These are phyloP conservation scores for Zygotorulaspora mrakii DNA, from an alignment of 1,139 yeast genomes.

Conservation along the genomic window DNA sequence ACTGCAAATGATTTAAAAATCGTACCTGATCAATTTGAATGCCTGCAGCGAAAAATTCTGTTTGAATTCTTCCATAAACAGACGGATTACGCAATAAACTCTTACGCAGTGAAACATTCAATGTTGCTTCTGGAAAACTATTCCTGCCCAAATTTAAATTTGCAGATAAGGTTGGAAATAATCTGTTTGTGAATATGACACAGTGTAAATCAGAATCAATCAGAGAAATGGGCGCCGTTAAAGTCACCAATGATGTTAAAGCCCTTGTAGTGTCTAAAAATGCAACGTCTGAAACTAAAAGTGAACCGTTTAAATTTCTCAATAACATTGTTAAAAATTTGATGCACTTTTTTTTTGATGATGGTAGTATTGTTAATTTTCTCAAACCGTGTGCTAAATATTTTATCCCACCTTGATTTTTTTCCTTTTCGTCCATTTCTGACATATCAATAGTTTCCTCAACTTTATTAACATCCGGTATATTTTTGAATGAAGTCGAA, in stretches of 20 bases:
- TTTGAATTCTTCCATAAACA: constrained; percentile 25
- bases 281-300: constrained; percentile 29
- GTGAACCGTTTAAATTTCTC: constrained; percentile 29
- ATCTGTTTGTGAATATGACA: constrained; percentile 29
- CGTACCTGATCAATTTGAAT: constrained; percentile 25
- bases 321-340: constrained; percentile 30
- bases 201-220: constrained; percentile 22
- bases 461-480: constrained; percentile 20
- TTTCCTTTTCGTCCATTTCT: constrained; percentile 14
- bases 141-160: constrained; percentile 20
- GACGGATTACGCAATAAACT: constrained; percentile 25
- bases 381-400: constrained; percentile 27
- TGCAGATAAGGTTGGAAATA: constrained; percentile 24
- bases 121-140: constrained; percentile 22
- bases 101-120: constrained; percentile 22
- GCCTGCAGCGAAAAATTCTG: constrained; percentile 34
- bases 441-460: neutral
- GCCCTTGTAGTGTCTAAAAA: constrained; percentile 29
- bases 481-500: constrained; percentile 24
- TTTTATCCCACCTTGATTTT: constrained; percentile 21
- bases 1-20: constrained; percentile 24
- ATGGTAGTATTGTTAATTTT: constrained; percentile 23
- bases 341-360: constrained; percentile 20
- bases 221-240: constrained; percentile 30
- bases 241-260: constrained; percentile 23